phyloP scores from a whole-genome alignment of 345 rosid genomes.

The Eucalyptus camaldulensis region DNA sequence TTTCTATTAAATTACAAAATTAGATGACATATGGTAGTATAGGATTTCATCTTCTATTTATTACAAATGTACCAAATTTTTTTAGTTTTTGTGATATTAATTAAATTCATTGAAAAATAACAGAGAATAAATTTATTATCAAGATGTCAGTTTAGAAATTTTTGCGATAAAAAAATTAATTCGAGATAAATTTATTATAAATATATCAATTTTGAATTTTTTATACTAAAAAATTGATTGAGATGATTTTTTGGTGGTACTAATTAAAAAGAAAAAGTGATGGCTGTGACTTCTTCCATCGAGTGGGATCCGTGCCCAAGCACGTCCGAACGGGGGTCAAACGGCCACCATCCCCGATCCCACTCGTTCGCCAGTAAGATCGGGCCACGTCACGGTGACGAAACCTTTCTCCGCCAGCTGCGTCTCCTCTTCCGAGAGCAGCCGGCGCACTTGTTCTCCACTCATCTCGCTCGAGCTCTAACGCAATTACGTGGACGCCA shows the following conservation, averaged over 20 bases:
- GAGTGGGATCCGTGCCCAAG: not conserved
- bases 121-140: no score
- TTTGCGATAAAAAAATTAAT: no score
- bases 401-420: not conserved
- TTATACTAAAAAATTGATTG: no score
- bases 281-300: not conserved
- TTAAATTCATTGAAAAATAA: no score
- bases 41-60: no score
- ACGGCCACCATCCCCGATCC: not conserved
- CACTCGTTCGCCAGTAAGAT: not conserved
- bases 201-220: fast-evolving
- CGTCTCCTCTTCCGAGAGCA: not conserved
- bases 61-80: no score
- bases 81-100: no score
- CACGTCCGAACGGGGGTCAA: not conserved
- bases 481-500: not conserved
- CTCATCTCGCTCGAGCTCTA: not conserved
- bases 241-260: no score
- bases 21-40: no score
- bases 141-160: no score
- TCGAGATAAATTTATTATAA: fast-evolving
- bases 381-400: not conserved
- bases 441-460: not conserved
- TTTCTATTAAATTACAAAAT: fast-evolving
- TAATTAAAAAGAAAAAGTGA: not conserved